Evolutionary conservation across 179 eudicot species (phyloP), one percentile per base, ranked within the genome.

Genomic region (Spinacia oleracea): DNA sequence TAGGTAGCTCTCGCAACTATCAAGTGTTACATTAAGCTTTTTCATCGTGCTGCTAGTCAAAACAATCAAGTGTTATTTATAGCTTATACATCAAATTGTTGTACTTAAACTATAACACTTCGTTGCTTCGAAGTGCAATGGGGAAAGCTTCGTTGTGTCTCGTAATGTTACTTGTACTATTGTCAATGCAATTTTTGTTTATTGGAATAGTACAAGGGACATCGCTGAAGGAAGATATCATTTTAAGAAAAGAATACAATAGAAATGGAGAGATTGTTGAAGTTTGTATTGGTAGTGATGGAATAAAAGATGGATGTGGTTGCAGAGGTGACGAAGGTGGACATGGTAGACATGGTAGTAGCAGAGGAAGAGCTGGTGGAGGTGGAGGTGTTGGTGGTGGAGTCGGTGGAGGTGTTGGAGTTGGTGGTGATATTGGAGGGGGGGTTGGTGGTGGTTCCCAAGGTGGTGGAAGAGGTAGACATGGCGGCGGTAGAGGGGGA

Each of bases 111-210:
- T 16, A 29, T 55, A 48, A 9, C 29, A 58, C 35, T 12, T 66
- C 55, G 23, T 48, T 9, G 31, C 50, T 25, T 56, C 23, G 25
- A n/a, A 67, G 65, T 80, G 62, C 75, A 38, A 82, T 82, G 84
- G 46, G 40, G 40, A 62, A 58, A 58, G 31, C 64, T 59, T 55
- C 77, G 3, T 42, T 51, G 9, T 72, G 42, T 48, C 18, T 72
- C 9, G 53, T 59, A 66, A 72, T 77, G 78, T 31, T 50, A 6
- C 6, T 66, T 74, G 74, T 72, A 72, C 43, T 81, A 66, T 18
- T 81, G 16, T 55, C 51, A 12, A 27, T 72, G 74, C 5, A 63
- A 66, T 71, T 77, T 67, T 1, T 74, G 63, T 59, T 43, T 46
- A 20, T 75, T 31, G 70, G 65, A 38, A 40, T 58, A 10, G 79